Evolutionary conservation across 2,329 filamentous ascomycete species (phyloP), one percentile per base, ranked within the genome.

Genomic region (Cercospora zeae-maydis): DNA sequence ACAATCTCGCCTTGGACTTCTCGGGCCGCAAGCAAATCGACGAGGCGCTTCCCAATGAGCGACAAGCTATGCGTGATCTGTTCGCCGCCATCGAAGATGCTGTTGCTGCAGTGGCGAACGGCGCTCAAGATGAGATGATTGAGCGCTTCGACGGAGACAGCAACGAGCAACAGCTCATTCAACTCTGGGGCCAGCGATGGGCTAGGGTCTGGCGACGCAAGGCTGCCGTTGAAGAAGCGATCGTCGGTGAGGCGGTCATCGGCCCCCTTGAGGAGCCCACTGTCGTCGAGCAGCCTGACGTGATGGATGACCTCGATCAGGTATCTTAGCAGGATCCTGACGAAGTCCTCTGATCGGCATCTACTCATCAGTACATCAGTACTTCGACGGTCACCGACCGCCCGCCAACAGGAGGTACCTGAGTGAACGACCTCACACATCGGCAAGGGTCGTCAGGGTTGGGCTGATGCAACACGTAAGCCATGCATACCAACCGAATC

Each of bases 101-200:
- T 0, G 82, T 96, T 24, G 77, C 83, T 2, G 86, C 86, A 47
- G 90, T 96, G 77, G 89, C 91, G 0, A 80, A 81, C 5, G 91
- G 89, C 9, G 86, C 82, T 66, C 89, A 90, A 71, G 91, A 96
- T 69, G 85, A 88, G 70, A 82, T 89, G 75, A 87, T 93, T 73
- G 90, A 96, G 78, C 76, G 78, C 11, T 86, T 82, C 34, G 86
- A 88, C 63, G 86, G 82, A 13, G 67, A 77, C 64, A 79, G 79
- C 31, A 83, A 83, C 36, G 82, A 85, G 33, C 85, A 88, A 68
- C 83, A 83, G 63, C 80, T 93, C 67, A 84, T 96, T 62, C 84
- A 84, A 66, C 83, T 85, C 56, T 98, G 95, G 95, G 93, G 89
- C 0, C 84, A 86, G 73, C 85, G 92, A 53, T 99, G 95, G 95